Conservation (phyloP, 2,329 filamentous ascomycete species). For the Leptographium procerum region DNA sequence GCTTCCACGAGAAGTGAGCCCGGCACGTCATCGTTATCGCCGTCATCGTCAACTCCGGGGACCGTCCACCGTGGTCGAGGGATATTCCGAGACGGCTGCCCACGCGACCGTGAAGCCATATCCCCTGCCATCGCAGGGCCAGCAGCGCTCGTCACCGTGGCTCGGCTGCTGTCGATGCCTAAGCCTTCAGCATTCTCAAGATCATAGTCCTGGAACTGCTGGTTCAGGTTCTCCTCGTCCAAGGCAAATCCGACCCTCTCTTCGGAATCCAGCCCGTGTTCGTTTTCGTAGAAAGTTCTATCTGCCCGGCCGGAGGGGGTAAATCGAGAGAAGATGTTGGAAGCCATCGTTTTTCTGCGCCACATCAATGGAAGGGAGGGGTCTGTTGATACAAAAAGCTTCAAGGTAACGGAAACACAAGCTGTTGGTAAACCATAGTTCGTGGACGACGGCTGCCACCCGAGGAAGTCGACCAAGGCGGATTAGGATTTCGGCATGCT, state of each 20-base stretch:
- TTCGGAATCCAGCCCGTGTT: slow-evolving; percentile 27
- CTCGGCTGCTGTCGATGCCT: slow-evolving; percentile 32
- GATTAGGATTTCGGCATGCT: slow-evolving; percentile 1
- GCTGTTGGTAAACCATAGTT: neutral
- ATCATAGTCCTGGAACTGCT: slow-evolving; percentile 39
- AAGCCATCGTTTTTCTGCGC: slow-evolving; percentile 25
- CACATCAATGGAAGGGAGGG: neutral
- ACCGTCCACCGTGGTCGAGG: slow-evolving; percentile 13
- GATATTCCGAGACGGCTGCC: neutral
- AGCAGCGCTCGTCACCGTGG: slow-evolving; percentile 20
- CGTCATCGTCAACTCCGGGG: slow-evolving; percentile 31
- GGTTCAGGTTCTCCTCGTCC: slow-evolving; percentile 42
- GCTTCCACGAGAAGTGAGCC: slow-evolving; percentile 50
- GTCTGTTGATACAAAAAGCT: neutral
- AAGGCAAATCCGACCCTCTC: slow-evolving; percentile 29
- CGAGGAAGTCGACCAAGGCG: slow-evolving; percentile 2
- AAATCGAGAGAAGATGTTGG: slow-evolving; percentile 36
- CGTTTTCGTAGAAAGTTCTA: slow-evolving; percentile 36
- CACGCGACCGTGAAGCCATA: neutral
- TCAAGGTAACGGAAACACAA: neutral
- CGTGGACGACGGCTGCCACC: neutral
- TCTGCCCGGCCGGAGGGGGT: slow-evolving; percentile 22
- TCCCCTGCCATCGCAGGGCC: neutral
- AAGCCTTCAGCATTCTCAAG: slow-evolving; percentile 31
- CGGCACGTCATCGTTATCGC: slow-evolving; percentile 52